Base-by-base conservation (phyloP, 257 asterid genomes). In the Jacaranda mimosifolia region DNA sequence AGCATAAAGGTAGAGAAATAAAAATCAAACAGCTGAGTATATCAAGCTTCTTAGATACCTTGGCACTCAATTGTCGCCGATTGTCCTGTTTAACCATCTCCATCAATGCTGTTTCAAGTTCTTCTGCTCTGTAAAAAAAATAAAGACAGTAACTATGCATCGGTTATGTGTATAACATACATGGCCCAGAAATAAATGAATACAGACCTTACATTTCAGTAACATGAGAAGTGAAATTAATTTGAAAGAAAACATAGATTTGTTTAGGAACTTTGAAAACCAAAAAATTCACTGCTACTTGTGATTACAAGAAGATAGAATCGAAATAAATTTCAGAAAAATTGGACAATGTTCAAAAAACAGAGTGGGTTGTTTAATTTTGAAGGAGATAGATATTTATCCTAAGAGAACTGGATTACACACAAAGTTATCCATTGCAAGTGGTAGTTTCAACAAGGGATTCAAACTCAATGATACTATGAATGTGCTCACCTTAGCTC, bases 71-170 rank as follows among this genome's bases (percentile, higher is more conserved):
- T 77, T 95, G 90, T 65, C 97, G 90, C 55, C 99, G 87, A 75
- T 95, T 96, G 84, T 96, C 98, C 87, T 91, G 98, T 81, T 91
- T 93, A 77, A 96, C 98, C 98, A 93, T 91, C 89, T 96, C 99
- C 94, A 96, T 91, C 46, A 96, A 68, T 74, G 99, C 97, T 70
- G 97, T 93, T 84, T 96, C 98, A 63, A 93, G 89, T 84, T 96
- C 99, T 87, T 96, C 97, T 3, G 97, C 97, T 89, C 98, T 96
- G 91, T 63, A 70, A 75, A 77, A 71, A 83, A 75, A 7, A 57
- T 48, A 59, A 70, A 82, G 46, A 76, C 35, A 40, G 79, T 32
- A 17, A 65, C 18, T 67, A 63, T 49, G 51, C 43, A 72, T 80
- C 75, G 19, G 59, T 56, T 59, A 49, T 68, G 36, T 40, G n/a